A percentile compares a stretch with the other conserved stretches of the same genome.
Evolutionary conservation across 1,284 basidiomycete species (phyloP).

Genomic region (Takashimella koratensis): DNA sequence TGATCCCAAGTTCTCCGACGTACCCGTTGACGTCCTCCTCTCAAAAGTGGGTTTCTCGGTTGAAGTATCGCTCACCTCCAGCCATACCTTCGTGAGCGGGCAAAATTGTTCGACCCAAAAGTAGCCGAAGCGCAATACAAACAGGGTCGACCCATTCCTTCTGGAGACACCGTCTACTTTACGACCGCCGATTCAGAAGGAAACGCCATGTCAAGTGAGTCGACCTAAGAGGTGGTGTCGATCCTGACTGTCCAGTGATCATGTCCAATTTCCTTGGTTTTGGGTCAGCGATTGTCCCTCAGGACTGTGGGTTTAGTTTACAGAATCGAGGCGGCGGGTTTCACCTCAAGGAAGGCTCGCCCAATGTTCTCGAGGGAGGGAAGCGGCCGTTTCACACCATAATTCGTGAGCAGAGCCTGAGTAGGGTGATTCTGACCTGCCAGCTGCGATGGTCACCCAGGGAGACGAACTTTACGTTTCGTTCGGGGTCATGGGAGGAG

Average conservation of each 20-base stretch:
- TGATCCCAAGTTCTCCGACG: slow-evolving; percentile 68
- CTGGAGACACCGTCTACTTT: slow-evolving; percentile 89
- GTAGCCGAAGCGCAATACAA: slow-evolving; percentile 61
- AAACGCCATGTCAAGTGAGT: slow-evolving; percentile 64
- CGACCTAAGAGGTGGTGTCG: neutral
- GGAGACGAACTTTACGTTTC: slow-evolving; percentile 79
- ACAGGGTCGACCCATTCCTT: slow-evolving; percentile 53
- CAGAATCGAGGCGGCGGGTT: slow-evolving; percentile 90
- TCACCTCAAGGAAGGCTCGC: slow-evolving; percentile 67
- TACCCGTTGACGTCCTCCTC: slow-evolving; percentile 69
- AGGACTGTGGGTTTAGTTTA: slow-evolving; percentile 86
- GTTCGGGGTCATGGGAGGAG: slow-evolving; percentile 89
- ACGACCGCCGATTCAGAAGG: slow-evolving; percentile 79
- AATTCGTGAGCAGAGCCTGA: too few species aligned
- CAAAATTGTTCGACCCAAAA: slow-evolving; percentile 66
- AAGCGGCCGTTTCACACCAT: slow-evolving; percentile 93
- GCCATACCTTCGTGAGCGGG: slow-evolving; percentile 73
- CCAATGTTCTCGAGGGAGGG: slow-evolving; percentile 70
- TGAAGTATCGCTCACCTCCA: slow-evolving; percentile 43
- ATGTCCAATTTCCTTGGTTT: slow-evolving; percentile 65
- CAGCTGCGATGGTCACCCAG: slow-evolving; percentile 76
- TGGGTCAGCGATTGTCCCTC: slow-evolving; percentile 65
- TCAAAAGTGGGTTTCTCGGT: slow-evolving; percentile 62
- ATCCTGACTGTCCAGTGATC: slow-evolving; percentile 9
- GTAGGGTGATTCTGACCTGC: too few species aligned